These are phyloP conservation scores for Fusarium equiseti DNA, from an alignment of 2,329 filamentous ascomycete genomes.

Conservation along the genomic window DNA sequence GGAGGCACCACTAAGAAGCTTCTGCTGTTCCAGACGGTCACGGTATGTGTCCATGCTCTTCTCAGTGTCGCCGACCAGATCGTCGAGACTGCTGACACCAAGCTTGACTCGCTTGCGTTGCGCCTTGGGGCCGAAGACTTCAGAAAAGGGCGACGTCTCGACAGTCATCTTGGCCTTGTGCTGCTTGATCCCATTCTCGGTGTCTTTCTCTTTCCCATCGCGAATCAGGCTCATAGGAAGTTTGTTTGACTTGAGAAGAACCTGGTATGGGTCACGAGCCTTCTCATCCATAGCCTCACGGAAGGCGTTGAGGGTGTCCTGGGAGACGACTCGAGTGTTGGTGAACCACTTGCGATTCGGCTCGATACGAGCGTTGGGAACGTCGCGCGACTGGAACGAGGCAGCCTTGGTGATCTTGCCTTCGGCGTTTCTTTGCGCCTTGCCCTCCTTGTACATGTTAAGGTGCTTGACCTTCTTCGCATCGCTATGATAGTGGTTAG, in stretches of 20 bases:
- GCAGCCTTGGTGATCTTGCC: constrained; percentile 90
- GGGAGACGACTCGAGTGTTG: constrained; percentile 89
- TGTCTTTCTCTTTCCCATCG: constrained; percentile 69
- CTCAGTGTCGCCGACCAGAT: constrained; percentile 82
- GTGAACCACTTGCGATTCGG: constrained; percentile 98
- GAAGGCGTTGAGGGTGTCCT: constrained; percentile 88
- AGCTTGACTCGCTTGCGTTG: constrained; percentile 94
- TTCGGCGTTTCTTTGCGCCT: constrained; percentile 81
- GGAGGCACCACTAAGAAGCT: constrained; percentile 78
- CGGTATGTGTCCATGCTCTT: constrained; percentile 86
- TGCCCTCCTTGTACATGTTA: constrained; percentile 92
- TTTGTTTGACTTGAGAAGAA: constrained; percentile 97
- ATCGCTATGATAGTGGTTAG: constrained; percentile 54
- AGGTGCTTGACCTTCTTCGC: constrained; percentile 91
- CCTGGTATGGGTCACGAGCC: constrained; percentile 89
- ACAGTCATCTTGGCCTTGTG: constrained; percentile 95
- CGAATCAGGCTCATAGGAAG: constrained; percentile 94
- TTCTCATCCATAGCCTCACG: constrained; percentile 92
- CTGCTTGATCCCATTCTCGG: constrained; percentile 86
- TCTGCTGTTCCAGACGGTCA: constrained; percentile 83
- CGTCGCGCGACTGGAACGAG: constrained; percentile 83
- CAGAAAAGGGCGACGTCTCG: constrained; percentile 85
- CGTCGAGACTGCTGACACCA: constrained; percentile 81
- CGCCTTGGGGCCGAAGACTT: constrained; percentile 93
- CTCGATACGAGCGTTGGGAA: constrained; percentile 88